phyloP scores from a whole-genome alignment of 192 early-diverging fungal genomes.

The Coemansia umbellata region DNA sequence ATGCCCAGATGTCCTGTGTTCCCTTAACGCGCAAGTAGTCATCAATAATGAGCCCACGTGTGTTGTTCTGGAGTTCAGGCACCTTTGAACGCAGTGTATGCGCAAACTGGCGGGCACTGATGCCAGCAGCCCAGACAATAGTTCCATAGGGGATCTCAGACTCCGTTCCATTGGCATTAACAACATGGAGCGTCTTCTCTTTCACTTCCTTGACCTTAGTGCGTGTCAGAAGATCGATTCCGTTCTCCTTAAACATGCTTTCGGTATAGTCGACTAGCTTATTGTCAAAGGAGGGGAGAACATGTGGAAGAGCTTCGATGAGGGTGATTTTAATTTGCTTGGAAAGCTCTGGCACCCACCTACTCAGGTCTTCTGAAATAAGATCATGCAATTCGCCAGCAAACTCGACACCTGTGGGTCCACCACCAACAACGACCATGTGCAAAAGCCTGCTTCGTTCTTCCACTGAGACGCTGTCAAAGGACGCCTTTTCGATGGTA shows the following conservation, averaged over 20 bases:
- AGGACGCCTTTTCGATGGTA: slow-evolving; percentile 73
- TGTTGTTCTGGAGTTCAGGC: slow-evolving; percentile 39
- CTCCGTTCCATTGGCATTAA: slow-evolving; percentile 24
- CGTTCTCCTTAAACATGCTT: slow-evolving; percentile 65
- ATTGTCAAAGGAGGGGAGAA: slow-evolving; percentile 72
- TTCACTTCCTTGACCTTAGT: slow-evolving; percentile 59
- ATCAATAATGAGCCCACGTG: slow-evolving; percentile 67
- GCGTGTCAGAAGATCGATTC: slow-evolving; percentile 69
- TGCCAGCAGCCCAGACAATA: slow-evolving; percentile 74
- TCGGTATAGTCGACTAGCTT: slow-evolving; percentile 71
- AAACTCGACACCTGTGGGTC: slow-evolving; percentile 77
- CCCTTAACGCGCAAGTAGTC: slow-evolving; percentile 59
- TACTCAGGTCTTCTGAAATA: slow-evolving; percentile 72
- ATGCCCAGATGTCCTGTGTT: slow-evolving; percentile 64
- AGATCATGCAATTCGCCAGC: slow-evolving; percentile 79
- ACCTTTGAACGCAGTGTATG: slow-evolving; percentile 51
- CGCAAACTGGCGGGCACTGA: slow-evolving; percentile 59
- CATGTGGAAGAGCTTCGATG: slow-evolving; percentile 75
- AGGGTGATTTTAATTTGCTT: slow-evolving; percentile 61
- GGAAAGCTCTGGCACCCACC: slow-evolving; percentile 70
- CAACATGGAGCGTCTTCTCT: slow-evolving; percentile 51
- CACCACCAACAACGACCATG: slow-evolving; percentile 85
- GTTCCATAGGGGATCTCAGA: slow-evolving; percentile 60
- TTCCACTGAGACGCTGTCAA: slow-evolving; percentile 59
- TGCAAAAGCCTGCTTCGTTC: slow-evolving; percentile 67